Conservation (phyloP, 2,329 filamentous ascomycete species). For the Cadophora gregata region DNA sequence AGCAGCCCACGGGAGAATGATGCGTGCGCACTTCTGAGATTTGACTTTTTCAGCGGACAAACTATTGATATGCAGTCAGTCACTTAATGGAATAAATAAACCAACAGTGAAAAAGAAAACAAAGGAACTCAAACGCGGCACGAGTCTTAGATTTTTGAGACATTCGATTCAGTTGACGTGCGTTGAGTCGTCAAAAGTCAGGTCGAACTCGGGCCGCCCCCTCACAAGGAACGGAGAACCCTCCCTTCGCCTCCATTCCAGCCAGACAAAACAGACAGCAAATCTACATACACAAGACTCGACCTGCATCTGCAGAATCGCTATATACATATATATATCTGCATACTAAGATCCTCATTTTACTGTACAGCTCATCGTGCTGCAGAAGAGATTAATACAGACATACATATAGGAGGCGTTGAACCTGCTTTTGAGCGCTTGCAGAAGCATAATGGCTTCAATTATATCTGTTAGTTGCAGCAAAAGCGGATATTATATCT, state of each 20-base stretch:
- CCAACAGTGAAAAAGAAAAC: neutral
- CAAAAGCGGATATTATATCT: conserved; percentile 8
- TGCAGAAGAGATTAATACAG: conserved; percentile 28
- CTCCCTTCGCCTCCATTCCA: neutral
- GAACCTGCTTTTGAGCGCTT: conserved; percentile 12
- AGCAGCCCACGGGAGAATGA: neutral
- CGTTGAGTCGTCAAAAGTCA: neutral
- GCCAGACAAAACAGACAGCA: neutral
- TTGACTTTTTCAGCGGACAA: neutral
- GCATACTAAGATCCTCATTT: neutral
- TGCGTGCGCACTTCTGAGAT: neutral
- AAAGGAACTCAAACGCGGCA: neutral
- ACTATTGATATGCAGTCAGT: conserved; percentile 10
- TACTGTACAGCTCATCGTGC: conserved; percentile 18
- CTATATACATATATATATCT: neutral
- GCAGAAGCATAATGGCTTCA: conserved; percentile 21
- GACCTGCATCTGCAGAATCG: conserved; percentile 1
- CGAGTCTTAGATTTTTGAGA: neutral
- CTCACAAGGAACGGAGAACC: neutral
- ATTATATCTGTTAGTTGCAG: conserved; percentile 15
- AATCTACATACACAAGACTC: conserved; percentile 7
- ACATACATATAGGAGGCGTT: conserved; percentile 21
- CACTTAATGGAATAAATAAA: neutral
- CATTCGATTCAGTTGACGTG: conserved; percentile 17
- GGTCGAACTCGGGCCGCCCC: too few relatives aligned